phyloP scores from a whole-genome alignment of 1,284 basidiomycete genomes.

The Chiua sp. region DNA sequence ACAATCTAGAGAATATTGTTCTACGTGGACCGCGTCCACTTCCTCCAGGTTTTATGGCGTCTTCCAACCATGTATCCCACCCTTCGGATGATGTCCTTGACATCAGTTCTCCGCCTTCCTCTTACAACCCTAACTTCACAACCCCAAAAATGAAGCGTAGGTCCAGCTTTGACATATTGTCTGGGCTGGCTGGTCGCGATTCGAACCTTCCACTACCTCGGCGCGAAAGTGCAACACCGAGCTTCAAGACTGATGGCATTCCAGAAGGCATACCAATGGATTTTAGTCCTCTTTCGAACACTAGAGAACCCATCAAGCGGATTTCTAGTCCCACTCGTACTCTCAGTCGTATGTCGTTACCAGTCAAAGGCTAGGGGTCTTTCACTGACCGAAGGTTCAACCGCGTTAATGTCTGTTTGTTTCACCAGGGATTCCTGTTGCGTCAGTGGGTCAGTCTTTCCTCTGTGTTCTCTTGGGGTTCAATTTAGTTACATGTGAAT shows the following conservation, averaged over 20 bases:
- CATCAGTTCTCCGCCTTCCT: conserved; percentile 43
- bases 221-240: conserved; percentile 46
- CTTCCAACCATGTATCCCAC: conserved; percentile 36
- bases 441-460: conserved; percentile 70
- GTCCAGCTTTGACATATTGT: conserved; percentile 74
- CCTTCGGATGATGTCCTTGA: conserved; percentile 41
- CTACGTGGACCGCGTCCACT: conserved; percentile 66
- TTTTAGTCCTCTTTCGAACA: conserved; percentile 48
- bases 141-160: conserved; percentile 58
- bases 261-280: conserved; percentile 73
- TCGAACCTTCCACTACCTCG: conserved; percentile 72
- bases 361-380: conserved; percentile 29
- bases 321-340: conserved; percentile 75
- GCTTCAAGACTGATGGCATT: conserved; percentile 58
- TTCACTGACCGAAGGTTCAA: conserved; percentile 34
- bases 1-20: conserved; percentile 66
- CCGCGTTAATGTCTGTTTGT: conserved; percentile 24
- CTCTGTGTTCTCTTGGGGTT: not conserved
- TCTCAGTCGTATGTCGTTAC: conserved; percentile 69
- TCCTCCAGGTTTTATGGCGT: conserved; percentile 44
- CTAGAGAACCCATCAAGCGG: conserved; percentile 53
- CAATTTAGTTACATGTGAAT: conserved; percentile 21
- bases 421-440: conserved; percentile 75
- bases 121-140: conserved; percentile 38
- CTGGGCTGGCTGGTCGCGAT: conserved; percentile 72